A percentile compares a stretch with the other conserved stretches of the same genome.
Conservation (phyloP, 805 yeast species). For the Saccharomyces eubayanus region DNA sequence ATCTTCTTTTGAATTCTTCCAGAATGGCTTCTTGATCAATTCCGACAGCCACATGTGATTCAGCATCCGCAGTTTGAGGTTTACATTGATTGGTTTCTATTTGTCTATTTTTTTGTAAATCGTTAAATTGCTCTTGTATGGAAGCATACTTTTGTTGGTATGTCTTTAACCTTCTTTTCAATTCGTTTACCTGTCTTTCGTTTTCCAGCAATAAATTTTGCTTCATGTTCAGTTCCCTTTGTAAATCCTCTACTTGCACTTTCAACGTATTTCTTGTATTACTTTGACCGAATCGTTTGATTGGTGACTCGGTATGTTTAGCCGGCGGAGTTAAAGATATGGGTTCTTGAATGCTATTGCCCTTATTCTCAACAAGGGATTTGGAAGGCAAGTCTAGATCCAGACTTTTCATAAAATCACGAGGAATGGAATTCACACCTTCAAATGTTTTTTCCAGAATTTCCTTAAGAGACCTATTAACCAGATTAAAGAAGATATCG, state of each 20-base stretch:
- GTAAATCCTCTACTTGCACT: neutral
- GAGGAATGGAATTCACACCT: slow-evolving; percentile 8
- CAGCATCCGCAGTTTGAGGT: neutral
- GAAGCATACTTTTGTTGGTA: slow-evolving; percentile 23
- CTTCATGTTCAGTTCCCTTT: slow-evolving; percentile 8
- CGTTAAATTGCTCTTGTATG: slow-evolving; percentile 22
- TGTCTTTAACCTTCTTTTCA: slow-evolving; percentile 12
- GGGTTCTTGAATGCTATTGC: neutral
- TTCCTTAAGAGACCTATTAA: slow-evolving; percentile 28
- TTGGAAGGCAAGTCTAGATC: neutral
- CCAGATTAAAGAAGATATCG: slow-evolving; percentile 25
- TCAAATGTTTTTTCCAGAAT: slow-evolving; percentile 16
- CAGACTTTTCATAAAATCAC: neutral
- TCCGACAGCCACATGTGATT: slow-evolving; percentile 1
- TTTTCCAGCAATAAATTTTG: slow-evolving; percentile 15
- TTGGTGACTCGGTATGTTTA: slow-evolving; percentile 3
- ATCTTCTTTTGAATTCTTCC: slow-evolving; percentile 23
- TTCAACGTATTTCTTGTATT: neutral
- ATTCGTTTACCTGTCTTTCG: slow-evolving; percentile 13
- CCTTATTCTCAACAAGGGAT: slow-evolving; percentile 1
- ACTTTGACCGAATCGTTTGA: slow-evolving; percentile 2
- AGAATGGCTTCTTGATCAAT: slow-evolving; percentile 24
- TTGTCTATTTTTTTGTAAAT: slow-evolving; percentile 5
- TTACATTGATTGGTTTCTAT: neutral
- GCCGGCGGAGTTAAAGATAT: neutral